Base-by-base conservation (phyloP, 345 rosid species). In the Angophora floribunda region DNA sequence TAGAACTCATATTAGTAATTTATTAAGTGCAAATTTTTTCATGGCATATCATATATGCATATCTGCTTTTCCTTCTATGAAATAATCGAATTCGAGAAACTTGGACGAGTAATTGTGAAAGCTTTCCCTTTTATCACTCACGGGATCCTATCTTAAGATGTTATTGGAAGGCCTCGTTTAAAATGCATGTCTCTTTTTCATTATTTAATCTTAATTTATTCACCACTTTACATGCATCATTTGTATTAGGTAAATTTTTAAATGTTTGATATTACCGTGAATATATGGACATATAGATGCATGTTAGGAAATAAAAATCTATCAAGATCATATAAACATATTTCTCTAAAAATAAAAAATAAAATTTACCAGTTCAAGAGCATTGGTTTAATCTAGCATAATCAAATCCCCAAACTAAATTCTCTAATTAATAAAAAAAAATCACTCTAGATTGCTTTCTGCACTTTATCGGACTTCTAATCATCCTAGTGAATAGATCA, bases 401-500 rank as follows among this genome's bases (percentile, higher is more conserved):
- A 75, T 1, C 4, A 41, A 6, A 11, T 41, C 7, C 0, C 1
- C 1, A 2, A 75, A 41, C 44, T 6, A 5, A 75, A 41, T 75
- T 10, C 13, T 19, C 13, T 6, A 19, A 7, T 41, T 41, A 28
- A 41, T 15, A 63, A n/a, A 41, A 63, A n/a, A 41, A 75, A 41
- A 41, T 0, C 1, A 8, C 41, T 41, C 14, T 36, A 36, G 41
- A 36, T 36, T 36, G 41, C 41, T 36, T 16, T 32, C 24, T 2
- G 14, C 1, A 10, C 7, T 75, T 21, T 19, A 41, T 7, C 3
- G 0, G 5, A 21, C 49, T 75, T 14, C 2, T 10, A 75, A 41
- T 2, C 0, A 0, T 11, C 8, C 28, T 36, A 6, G 4, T 75
- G 44, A n/a, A n/a, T 63, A 63, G 19, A 19, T n/a, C 1, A 6